A percentile compares a stretch with the other conserved stretches of the same genome.
These are phyloP conservation scores for Hanseniaspora valbyensis DNA, from an alignment of 805 yeast species.

Conservation along the genomic window DNA sequence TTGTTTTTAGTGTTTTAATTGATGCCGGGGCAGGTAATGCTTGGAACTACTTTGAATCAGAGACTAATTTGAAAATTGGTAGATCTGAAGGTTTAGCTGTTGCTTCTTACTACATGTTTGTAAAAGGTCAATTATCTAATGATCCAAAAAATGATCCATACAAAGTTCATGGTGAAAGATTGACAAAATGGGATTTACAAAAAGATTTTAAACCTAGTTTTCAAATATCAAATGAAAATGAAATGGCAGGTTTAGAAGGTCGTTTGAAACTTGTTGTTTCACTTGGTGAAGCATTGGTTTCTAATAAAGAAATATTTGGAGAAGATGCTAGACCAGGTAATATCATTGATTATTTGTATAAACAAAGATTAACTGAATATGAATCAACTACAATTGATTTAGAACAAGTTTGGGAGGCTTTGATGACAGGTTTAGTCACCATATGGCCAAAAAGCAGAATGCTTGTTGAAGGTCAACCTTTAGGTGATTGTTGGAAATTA, in stretches of 20 bases:
- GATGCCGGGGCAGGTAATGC: slow-evolving; percentile 61
- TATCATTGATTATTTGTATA: slow-evolving; percentile 39
- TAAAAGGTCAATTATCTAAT: slow-evolving; percentile 37
- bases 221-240: slow-evolving; percentile 40
- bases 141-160: slow-evolving; percentile 29
- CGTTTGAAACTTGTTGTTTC: slow-evolving; percentile 37
- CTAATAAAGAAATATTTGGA: slow-evolving; percentile 37
- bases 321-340: slow-evolving; percentile 42
- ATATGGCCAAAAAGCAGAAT: slow-evolving; percentile 57
- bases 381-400: slow-evolving; percentile 31
- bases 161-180: slow-evolving; percentile 36
- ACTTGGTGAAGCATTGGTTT: slow-evolving; percentile 38
- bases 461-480: slow-evolving; percentile 37
- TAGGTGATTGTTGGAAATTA: slow-evolving; percentile 56
- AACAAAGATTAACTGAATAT: slow-evolving; percentile 15
- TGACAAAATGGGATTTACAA: slow-evolving; percentile 30
- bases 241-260: slow-evolving; percentile 46
- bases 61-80: slow-evolving; percentile 19
- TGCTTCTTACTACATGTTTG: slow-evolving; percentile 46
- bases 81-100: slow-evolving; percentile 59
- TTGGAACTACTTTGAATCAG: slow-evolving; percentile 40
- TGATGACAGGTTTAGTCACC: slow-evolving; percentile 45
- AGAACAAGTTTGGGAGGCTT: slow-evolving; percentile 40
- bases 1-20: slow-evolving; percentile 48
- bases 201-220: slow-evolving; percentile 33